phyloP scores from a whole-genome alignment of 805 yeast genomes.

The Hanseniaspora thailandica region DNA sequence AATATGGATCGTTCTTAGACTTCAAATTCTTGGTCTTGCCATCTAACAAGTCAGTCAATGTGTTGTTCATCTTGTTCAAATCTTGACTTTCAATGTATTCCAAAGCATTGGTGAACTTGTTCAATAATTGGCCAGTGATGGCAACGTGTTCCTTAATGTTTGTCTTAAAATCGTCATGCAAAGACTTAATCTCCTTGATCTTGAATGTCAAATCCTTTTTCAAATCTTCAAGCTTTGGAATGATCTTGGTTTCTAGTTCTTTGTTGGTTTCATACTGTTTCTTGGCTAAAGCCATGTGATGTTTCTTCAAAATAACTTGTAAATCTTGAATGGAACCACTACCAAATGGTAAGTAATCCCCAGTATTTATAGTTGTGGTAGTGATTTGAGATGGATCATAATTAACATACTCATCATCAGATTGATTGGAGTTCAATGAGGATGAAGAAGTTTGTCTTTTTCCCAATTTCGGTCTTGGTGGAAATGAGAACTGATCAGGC shows the following conservation, averaged over 20 bases:
- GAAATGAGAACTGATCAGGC: slow-evolving; percentile 7
- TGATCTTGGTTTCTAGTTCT: slow-evolving; percentile 42
- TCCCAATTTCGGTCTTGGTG: slow-evolving; percentile 10
- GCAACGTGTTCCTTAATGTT: slow-evolving; percentile 51
- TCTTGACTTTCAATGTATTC: slow-evolving; percentile 33
- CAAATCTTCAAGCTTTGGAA: slow-evolving; percentile 49
- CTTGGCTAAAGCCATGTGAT: slow-evolving; percentile 47
- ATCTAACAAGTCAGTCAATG: slow-evolving; percentile 17
- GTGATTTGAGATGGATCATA: slow-evolving; percentile 6
- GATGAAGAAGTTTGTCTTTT: slow-evolving; percentile 1
- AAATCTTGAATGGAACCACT: slow-evolving; percentile 68
- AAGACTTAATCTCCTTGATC: slow-evolving; percentile 66
- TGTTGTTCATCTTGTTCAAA: slow-evolving; percentile 22
- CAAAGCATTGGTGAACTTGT: slow-evolving; percentile 36
- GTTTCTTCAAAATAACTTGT: slow-evolving; percentile 54
- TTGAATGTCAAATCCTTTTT: slow-evolving; percentile 61
- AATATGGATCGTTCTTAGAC: slow-evolving; percentile 47
- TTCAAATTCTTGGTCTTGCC: slow-evolving; percentile 22
- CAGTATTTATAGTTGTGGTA: slow-evolving; percentile 12
- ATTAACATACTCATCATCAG: slow-evolving; percentile 12
- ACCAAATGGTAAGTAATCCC: slow-evolving; percentile 59
- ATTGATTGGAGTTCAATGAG: slow-evolving; percentile 9
- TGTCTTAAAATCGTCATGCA: slow-evolving; percentile 51
- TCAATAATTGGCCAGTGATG: slow-evolving; percentile 46
- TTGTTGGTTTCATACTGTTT: slow-evolving; percentile 44